Evolutionary conservation across 2,329 filamentous ascomycete genomes (phyloP).

Genomic region (Penicillium freii): DNA sequence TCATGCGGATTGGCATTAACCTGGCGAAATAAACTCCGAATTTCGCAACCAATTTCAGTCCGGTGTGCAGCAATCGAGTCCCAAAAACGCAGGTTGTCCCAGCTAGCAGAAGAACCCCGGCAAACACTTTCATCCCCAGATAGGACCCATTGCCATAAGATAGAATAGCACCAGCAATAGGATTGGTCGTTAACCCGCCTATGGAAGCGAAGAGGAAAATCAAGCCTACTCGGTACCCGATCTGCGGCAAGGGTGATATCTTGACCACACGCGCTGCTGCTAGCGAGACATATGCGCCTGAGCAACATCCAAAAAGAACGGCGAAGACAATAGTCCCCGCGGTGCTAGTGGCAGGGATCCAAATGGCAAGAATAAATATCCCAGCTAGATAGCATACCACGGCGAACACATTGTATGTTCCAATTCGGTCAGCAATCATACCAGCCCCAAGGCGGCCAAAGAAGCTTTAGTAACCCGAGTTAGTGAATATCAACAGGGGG

Average conservation of each 20-base stretch:
- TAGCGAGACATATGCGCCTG: slow-evolving; percentile 62
- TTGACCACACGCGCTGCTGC: slow-evolving; percentile 59
- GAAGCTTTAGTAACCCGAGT: background rate
- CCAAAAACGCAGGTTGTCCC: slow-evolving; percentile 25
- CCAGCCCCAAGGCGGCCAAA: background rate
- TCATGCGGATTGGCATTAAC: background rate
- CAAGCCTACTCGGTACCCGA: slow-evolving; percentile 64
- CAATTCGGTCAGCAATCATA: background rate
- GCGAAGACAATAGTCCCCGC: slow-evolving; percentile 46
- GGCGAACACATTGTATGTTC: background rate
- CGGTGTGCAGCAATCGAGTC: background rate
- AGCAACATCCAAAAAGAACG: slow-evolving; percentile 63
- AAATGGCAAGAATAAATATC: slow-evolving; percentile 33
- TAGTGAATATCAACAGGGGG: background rate
- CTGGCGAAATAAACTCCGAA: background rate
- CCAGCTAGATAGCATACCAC: background rate
- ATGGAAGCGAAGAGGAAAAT: slow-evolving; percentile 60
- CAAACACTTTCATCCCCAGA: slow-evolving; percentile 63
- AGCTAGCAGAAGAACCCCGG: slow-evolving; percentile 52
- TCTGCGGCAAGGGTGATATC: slow-evolving; percentile 64
- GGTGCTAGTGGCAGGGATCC: slow-evolving; percentile 56
- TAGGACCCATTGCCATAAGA: slow-evolving; percentile 52
- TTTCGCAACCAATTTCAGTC: background rate
- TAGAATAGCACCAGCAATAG: slow-evolving; percentile 64
- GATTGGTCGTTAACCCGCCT: slow-evolving; percentile 64